Conservation (phyloP, 1,284 basidiomycete species). For the Flammula alnicola region DNA sequence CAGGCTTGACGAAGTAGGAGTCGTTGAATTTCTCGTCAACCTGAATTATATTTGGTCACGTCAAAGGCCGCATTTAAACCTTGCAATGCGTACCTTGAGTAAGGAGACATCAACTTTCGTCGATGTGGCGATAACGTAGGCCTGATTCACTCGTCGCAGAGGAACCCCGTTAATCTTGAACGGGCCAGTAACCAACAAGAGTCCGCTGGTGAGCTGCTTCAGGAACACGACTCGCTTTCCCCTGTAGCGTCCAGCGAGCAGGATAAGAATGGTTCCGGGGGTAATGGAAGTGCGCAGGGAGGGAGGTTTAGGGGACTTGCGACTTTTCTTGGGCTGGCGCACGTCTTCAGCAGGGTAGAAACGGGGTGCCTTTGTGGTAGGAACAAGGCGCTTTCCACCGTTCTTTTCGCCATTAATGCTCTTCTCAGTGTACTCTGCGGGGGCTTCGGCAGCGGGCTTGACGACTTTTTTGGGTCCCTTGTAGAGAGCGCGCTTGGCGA, state of each 20-base stretch:
- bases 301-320: slow-evolving; percentile 83
- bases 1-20: slow-evolving; percentile 90
- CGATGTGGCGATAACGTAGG: slow-evolving; percentile 98
- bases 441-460: slow-evolving; percentile 63
- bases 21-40: slow-evolving; percentile 93
- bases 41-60: no score
- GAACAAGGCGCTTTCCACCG: slow-evolving; percentile 85
- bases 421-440: slow-evolving; percentile 78
- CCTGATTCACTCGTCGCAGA: slow-evolving; percentile 97
- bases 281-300: slow-evolving; percentile 88
- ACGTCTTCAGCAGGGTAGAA: slow-evolving; percentile 99
- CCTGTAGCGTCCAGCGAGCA: slow-evolving; percentile 97
- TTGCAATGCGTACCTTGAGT: slow-evolving; percentile 63
- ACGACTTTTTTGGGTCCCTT: slow-evolving; percentile 83
- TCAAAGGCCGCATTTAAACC: no score
- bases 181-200: slow-evolving; percentile 96
- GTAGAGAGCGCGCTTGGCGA: slow-evolving; percentile 79
- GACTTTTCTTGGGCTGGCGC: slow-evolving; percentile 87
- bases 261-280: slow-evolving; percentile 94
- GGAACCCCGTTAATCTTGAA: slow-evolving; percentile 99
- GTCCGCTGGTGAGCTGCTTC: slow-evolving; percentile 93
- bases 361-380: slow-evolving; percentile 87
- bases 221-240: slow-evolving; percentile 99
- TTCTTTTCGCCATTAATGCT: slow-evolving; percentile 91
- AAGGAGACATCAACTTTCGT: slow-evolving; percentile 90